These are phyloP conservation scores for Striga asiatica DNA, from an alignment of 257 asterid genomes.

Conservation along the genomic window DNA sequence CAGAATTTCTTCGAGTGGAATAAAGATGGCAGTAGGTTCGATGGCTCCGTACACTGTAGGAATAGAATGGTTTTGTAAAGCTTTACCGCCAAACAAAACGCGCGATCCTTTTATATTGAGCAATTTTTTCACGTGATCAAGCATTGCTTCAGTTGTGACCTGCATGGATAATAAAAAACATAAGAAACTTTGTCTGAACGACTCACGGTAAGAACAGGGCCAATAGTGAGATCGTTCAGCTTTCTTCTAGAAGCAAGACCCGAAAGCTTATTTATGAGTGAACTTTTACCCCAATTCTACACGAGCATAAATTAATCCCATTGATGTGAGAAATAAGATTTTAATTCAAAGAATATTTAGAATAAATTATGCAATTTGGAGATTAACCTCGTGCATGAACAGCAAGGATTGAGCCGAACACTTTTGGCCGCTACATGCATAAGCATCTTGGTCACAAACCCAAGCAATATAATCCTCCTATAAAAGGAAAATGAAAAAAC, in stretches of 20 bases:
- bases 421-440: slow-evolving; percentile 96
- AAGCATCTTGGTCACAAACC: slow-evolving; percentile 99
- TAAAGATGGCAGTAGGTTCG: slow-evolving; percentile 86
- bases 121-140: slow-evolving; percentile 55
- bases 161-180: no score
- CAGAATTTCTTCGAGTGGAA: slow-evolving; percentile 78
- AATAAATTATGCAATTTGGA: no score
- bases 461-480: slow-evolving; percentile 89
- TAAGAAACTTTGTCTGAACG: not conserved
- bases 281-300: slow-evolving; percentile 74
- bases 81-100: slow-evolving; percentile 82
- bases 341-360: no score
- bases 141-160: slow-evolving; percentile 82
- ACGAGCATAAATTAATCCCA: slow-evolving; percentile 8
- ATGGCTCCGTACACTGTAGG: slow-evolving; percentile 87
- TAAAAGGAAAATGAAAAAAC: not conserved
- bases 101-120: slow-evolving; percentile 78
- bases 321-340: no score
- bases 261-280: slow-evolving; percentile 41
- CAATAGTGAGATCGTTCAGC: slow-evolving; percentile 74
- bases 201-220: slow-evolving; percentile 90
- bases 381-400: slow-evolving; percentile 74
- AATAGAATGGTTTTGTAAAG: slow-evolving; percentile 64
- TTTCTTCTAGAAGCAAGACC: slow-evolving; percentile 73
- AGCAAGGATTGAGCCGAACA: slow-evolving; percentile 91